These are phyloP conservation scores for Coemansia sp. DNA, from an alignment of 192 early-diverging fungal species.

Conservation along the genomic window DNA sequence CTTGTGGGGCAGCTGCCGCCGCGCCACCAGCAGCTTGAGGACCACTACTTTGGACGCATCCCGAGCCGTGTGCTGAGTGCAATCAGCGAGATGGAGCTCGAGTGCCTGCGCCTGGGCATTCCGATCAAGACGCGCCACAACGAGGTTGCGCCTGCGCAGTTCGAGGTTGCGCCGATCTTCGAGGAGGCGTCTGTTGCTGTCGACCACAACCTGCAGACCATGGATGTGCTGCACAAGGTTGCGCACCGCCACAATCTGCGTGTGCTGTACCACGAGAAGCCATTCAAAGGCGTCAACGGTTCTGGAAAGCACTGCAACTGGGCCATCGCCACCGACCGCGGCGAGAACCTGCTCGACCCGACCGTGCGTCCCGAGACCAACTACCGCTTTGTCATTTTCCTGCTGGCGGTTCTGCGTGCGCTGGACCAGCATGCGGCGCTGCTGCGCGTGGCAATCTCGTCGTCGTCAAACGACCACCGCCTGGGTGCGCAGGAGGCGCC, in stretches of 20 bases:
- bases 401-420: slow-evolving; percentile 88
- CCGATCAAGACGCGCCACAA: slow-evolving; percentile 99
- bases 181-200: slow-evolving; percentile 94
- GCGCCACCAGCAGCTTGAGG: slow-evolving; percentile 98
- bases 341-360: slow-evolving; percentile 97
- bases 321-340: slow-evolving; percentile 89
- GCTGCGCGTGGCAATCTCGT: slow-evolving; percentile 88
- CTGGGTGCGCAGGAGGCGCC: slow-evolving; percentile 98
- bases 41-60: slow-evolving; percentile 99
- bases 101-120: slow-evolving; percentile 90
- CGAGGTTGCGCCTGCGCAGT: slow-evolving; percentile 98
- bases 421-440: slow-evolving; percentile 90
- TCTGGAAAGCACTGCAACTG: slow-evolving; percentile 99
- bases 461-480: slow-evolving; percentile 97
- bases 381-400: slow-evolving; percentile 95
- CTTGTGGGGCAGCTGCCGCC: slow-evolving; percentile 92
- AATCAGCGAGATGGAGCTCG: slow-evolving; percentile 93
- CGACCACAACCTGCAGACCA: slow-evolving; percentile 98
- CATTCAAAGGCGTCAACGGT: slow-evolving; percentile 98
- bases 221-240: slow-evolving; percentile 96
- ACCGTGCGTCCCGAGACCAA: slow-evolving; percentile 97
- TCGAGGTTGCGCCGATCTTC: slow-evolving; percentile 98
- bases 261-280: slow-evolving; percentile 99
- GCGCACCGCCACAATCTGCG: slow-evolving; percentile 97
- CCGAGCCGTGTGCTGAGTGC: slow-evolving; percentile 87